Conservation (phyloP, 2,329 filamentous ascomycete species). For the Aspergillus sp. region DNA sequence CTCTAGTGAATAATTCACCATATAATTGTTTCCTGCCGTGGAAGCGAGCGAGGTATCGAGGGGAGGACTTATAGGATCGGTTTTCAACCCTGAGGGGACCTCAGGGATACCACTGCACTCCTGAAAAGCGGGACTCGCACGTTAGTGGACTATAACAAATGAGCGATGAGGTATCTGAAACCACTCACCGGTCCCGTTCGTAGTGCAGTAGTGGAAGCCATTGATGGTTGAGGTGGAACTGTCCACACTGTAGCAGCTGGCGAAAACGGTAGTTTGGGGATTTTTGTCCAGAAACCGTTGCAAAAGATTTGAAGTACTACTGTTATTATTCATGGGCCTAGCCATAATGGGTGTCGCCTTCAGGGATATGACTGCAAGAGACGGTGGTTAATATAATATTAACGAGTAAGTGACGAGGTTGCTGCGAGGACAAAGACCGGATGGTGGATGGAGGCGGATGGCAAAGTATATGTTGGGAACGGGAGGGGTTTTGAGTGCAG, state of each 20-base stretch:
- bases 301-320: conserved; percentile 65
- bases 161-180: background rate
- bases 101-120: conserved; percentile 94
- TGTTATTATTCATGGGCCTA: conserved; percentile 64
- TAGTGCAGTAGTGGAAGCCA: conserved; percentile 95
- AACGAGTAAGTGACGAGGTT: background rate
- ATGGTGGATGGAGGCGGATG: background rate
- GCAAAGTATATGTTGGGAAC: background rate
- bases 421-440: background rate
- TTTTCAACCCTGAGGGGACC: conserved; percentile 83
- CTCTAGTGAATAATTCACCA: conserved; percentile 37
- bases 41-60: conserved; percentile 71
- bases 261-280: conserved; percentile 70
- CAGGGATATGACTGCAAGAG: background rate
- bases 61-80: conserved; percentile 85
- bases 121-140: conserved; percentile 38
- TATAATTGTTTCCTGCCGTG: conserved; percentile 56
- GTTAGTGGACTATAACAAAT: conserved; percentile 4
- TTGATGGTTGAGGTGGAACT: conserved; percentile 66
- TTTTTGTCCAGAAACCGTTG: conserved; percentile 56
- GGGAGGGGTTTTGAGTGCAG: background rate
- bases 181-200: conserved; percentile 71
- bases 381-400: background rate
- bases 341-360: conserved; percentile 30
- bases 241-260: conserved; percentile 87